Conservation (phyloP, 179 eudicot species). For the Silene noctiflora region DNA sequence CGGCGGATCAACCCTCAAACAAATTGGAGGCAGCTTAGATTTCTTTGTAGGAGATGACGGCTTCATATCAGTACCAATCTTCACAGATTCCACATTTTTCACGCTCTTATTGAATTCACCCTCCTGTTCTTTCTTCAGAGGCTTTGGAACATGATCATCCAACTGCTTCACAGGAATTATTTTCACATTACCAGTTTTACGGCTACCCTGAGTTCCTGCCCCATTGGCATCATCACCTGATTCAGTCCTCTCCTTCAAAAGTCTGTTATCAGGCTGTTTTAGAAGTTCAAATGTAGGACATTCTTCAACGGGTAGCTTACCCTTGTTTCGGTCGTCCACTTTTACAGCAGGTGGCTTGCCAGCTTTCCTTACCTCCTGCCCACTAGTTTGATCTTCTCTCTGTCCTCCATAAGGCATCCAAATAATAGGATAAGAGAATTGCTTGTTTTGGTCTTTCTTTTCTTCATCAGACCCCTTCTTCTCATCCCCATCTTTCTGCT, state of each 20-base stretch:
- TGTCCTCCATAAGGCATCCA: constrained; percentile 49
- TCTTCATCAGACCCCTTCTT: constrained; percentile 19
- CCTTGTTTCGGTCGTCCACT: neutral
- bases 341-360: neutral
- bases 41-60: constrained; percentile 39
- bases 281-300: neutral
- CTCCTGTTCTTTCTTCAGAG: constrained; percentile 17
- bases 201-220: constrained; percentile 14
- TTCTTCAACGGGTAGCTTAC: neutral
- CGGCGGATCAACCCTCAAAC: constrained; percentile 76
- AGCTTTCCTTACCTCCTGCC: neutral
- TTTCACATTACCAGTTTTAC: constrained; percentile 20
- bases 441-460: constrained; percentile 25
- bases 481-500: constrained; percentile 24
- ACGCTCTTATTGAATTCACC: neutral
- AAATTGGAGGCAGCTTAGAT: constrained; percentile 69
- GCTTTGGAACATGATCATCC: constrained; percentile 29
- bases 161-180: constrained; percentile 51
- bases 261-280: constrained; percentile 19
- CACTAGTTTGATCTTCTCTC: constrained; percentile 13
- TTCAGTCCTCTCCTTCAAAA: neutral
- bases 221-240: constrained; percentile 18
- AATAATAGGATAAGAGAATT: constrained; percentile 42
- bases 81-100: neutral
- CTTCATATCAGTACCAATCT: constrained; percentile 23